Evolutionary conservation across 2,329 filamentous ascomycete species (phyloP), one percentile per base, ranked within the genome.

Genomic region (Ambrosiella xylebori): DNA sequence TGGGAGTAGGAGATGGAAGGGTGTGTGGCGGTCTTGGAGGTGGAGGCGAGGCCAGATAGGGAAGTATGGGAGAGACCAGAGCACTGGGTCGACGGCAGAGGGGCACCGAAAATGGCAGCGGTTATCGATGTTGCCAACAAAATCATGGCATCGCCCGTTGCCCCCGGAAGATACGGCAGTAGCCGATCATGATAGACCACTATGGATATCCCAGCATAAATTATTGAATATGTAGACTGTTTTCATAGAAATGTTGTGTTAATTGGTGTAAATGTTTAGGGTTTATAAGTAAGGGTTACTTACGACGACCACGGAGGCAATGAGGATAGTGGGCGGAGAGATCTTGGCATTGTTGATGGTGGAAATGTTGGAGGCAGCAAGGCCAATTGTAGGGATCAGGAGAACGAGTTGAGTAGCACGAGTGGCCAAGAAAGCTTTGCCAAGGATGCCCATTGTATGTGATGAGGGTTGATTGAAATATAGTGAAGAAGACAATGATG

Each of bases 291-390:
- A 27, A 40, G 12, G 13, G 27, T n/a, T 13, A 79, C 86, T 66
- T 78, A 95, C 89, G 63, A 95, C 80, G 61, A 80, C 80, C 62
- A 95, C 76, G 2, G 87, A 88, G 37, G 82, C 88, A 37, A 95
- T 79, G 19, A 96, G 75, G 52, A 89, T 81, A 56, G 79, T 74
- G 0, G 88, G 86, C 0, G 85, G 81, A 37, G 78, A 75, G 58
- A 83, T 78, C 62, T 82, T 77, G 19, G 75, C 78, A 49, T 75
- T 72, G 50, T 88, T 80, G 67, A 94, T 88, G 64, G 86, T 77
- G 27, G 82, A 76, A 65, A 95, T 83, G 70, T 95, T 94, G 70
- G 90, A 88, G 65, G 85, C 80, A 0, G 82, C 82, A 68, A 95
- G 80, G 51, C 88, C 88, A 63, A 95, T 84, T 63, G 93, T 81